Percentiles rank a stretch among this genome's conserved stretches.
Evolutionary conservation across 2,329 filamentous ascomycete genomes (phyloP).

Genomic region (Trichoderma atroviride): DNA sequence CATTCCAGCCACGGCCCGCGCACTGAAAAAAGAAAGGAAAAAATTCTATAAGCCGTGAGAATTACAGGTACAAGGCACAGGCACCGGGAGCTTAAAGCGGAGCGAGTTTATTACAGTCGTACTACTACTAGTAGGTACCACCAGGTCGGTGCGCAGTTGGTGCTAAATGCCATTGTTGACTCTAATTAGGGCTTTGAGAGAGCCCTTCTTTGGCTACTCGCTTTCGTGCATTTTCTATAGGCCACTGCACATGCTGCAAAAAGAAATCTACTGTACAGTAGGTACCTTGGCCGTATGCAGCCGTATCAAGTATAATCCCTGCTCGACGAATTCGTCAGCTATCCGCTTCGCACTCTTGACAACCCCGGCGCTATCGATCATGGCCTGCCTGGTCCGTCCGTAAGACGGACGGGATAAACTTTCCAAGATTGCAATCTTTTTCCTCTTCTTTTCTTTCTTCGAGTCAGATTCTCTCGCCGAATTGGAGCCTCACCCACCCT

Average conservation of each 20-base stretch:
- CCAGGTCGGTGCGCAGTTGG: too few relatives aligned
- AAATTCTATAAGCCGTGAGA: background rate
- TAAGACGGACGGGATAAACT: slow-evolving; percentile 16
- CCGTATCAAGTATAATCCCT: background rate
- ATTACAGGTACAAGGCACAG: background rate
- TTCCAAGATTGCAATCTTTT: slow-evolving; percentile 19
- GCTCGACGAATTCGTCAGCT: background rate
- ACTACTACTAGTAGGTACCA: too few relatives aligned
- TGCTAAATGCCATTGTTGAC: too few relatives aligned
- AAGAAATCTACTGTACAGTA: background rate
- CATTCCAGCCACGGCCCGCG: slow-evolving; percentile 13
- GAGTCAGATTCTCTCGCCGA: slow-evolving; percentile 20
- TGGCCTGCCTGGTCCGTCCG: background rate
- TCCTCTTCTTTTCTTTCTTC: background rate
- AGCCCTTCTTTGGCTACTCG: background rate
- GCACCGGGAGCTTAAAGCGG: background rate
- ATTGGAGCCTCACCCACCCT: slow-evolving; percentile 5
- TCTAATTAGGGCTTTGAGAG: too few relatives aligned
- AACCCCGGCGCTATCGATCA: background rate
- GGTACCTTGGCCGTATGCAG: background rate
- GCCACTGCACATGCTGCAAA: background rate
- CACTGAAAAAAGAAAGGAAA: background rate
- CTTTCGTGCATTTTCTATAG: background rate
- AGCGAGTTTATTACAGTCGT: background rate
- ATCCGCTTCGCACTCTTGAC: background rate